Base-by-base conservation (phyloP, 345 rosid species). In the Brassica juncea region DNA sequence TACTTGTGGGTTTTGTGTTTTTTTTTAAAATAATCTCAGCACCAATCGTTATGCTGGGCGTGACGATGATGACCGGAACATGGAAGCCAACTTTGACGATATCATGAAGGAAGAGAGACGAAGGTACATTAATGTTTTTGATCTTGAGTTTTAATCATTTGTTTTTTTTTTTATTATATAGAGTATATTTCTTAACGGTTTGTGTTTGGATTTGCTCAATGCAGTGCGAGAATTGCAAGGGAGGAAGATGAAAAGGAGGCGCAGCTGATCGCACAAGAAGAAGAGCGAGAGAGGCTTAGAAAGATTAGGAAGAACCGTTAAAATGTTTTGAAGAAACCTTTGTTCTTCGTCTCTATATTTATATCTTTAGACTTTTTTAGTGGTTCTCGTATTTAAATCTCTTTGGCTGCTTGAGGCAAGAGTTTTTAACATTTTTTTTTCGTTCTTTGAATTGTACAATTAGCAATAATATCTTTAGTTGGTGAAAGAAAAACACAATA, bases 41-140 rank as follows among this genome's bases (percentile, higher is more conserved):
- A 67, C 67, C 1, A 4, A 39, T 7, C 77, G 83, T 10, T 81
- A 1, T 73, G 75, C 66, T 37, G 78, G 71, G 39, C 66, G 74
- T 15, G 91, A 88, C 15, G 91, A 82, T 64, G 92, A 89, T 71
- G 89, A 82, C 66, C 73, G 88, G 68, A 85, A 88, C 85, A 95
- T 93, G 99, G 99, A 93, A 84, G 97, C 97, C 34, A 85, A 85
- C 71, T 95, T 81, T 49, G 97, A 88, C 0, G 99, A 95, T 66
- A 91, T 93, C 42, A 64, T 82, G 89, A 69, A 21, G 79, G 98
- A 95, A 79, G 99, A 95, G 81, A 84, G 60, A 70, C 58, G 86
- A 78, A 95, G 99, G 99, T 95, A 75, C 44, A 91, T 73, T 1
- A 16, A 16, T 9, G 39, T 19, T n/a, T n/a, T n/a, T 16, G 59